Evolutionary conservation across 345 rosid genomes (phyloP).

Genomic region (Brassica incana): DNA sequence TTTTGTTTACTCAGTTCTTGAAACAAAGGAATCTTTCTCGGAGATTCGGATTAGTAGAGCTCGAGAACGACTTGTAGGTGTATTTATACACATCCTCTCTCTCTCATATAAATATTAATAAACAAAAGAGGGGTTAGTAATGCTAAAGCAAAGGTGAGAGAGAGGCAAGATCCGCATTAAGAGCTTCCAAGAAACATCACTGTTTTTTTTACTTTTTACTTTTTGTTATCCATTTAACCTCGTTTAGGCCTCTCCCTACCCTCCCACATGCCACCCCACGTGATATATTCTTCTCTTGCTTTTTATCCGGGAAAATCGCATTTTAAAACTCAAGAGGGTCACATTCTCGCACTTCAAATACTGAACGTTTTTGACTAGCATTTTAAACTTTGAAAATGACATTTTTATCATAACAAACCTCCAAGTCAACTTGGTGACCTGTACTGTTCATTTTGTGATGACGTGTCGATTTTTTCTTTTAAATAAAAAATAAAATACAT

Average conservation of each 20-base stretch:
- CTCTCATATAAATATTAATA: neutral
- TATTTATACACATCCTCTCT: conserved; percentile 31
- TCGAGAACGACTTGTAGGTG: conserved; percentile 37
- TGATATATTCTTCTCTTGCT: conserved; percentile 15
- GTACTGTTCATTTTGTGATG: too few species aligned
- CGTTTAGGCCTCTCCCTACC: conserved; percentile 39
- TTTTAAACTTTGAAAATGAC: too few species aligned
- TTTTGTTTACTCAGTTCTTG: conserved; percentile 14
- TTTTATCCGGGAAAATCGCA: neutral
- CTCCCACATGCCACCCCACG: conserved; percentile 43
- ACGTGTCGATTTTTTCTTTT: too few species aligned
- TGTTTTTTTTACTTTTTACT: conserved; percentile 3
- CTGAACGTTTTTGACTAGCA: too few species aligned
- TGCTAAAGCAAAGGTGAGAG: conserved; percentile 20
- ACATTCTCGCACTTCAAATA: too few species aligned
- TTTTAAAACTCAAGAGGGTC: too few species aligned
- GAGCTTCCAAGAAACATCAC: conserved; percentile 40
- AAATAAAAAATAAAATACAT: too few species aligned
- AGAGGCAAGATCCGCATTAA: conserved; percentile 77
- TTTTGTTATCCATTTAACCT: conserved; percentile 37
- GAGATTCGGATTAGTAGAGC: conserved; percentile 29
- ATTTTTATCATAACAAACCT: too few species aligned
- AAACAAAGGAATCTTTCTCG: conserved; percentile 16
- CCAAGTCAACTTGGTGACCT: too few species aligned
- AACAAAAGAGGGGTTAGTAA: conserved; percentile 24